A percentile compares a stretch with the other conserved stretches of the same genome.
These are phyloP conservation scores for Trichoderma erinaceum DNA, from an alignment of 495 filamentous ascomycete genomes.

Conservation along the genomic window DNA sequence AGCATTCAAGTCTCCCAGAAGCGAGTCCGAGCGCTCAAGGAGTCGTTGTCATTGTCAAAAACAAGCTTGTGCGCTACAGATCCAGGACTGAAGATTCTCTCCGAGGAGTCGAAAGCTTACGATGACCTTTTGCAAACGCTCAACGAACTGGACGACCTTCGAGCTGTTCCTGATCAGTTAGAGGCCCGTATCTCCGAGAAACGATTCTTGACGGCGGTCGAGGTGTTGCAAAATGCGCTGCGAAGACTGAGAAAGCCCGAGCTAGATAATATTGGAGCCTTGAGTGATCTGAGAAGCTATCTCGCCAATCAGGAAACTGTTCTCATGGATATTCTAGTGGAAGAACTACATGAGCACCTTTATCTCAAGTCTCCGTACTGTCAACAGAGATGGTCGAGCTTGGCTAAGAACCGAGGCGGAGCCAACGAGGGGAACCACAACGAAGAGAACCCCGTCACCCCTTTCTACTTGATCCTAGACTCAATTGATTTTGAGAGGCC, in stretches of 20 bases:
- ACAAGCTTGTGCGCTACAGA: slow-evolving; percentile 75
- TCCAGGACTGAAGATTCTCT: slow-evolving; percentile 83
- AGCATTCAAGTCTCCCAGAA: slow-evolving; percentile 86
- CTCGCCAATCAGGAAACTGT: slow-evolving; percentile 87
- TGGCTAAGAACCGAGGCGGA: slow-evolving; percentile 47
- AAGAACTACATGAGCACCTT: slow-evolving; percentile 94
- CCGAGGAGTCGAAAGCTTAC: slow-evolving; percentile 80
- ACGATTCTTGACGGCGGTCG: slow-evolving; percentile 85
- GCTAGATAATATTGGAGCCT: slow-evolving; percentile 83
- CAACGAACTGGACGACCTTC: slow-evolving; percentile 78
- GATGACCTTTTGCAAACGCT: slow-evolving; percentile 84
- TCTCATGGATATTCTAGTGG: slow-evolving; percentile 87
- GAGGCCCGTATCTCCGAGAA: slow-evolving; percentile 95
- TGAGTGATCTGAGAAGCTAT: slow-evolving; percentile 80
- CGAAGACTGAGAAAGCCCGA: slow-evolving; percentile 77
- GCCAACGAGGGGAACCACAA: slow-evolving; percentile 35
- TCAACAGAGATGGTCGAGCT: slow-evolving; percentile 84
- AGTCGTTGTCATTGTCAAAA: slow-evolving; percentile 78
- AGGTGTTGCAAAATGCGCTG: slow-evolving; percentile 81
- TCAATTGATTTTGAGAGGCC: slow-evolving; percentile 59
- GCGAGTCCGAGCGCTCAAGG: slow-evolving; percentile 73
- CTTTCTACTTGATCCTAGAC: slow-evolving; percentile 74
- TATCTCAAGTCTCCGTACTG: slow-evolving; percentile 97
- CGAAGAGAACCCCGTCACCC: slow-evolving; percentile 40
- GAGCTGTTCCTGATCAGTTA: slow-evolving; percentile 84